A percentile compares a stretch with the other conserved stretches of the same genome.
These are phyloP conservation scores for Cynanchum wilfordii DNA, from an alignment of 257 asterid genomes.

Conservation along the genomic window DNA sequence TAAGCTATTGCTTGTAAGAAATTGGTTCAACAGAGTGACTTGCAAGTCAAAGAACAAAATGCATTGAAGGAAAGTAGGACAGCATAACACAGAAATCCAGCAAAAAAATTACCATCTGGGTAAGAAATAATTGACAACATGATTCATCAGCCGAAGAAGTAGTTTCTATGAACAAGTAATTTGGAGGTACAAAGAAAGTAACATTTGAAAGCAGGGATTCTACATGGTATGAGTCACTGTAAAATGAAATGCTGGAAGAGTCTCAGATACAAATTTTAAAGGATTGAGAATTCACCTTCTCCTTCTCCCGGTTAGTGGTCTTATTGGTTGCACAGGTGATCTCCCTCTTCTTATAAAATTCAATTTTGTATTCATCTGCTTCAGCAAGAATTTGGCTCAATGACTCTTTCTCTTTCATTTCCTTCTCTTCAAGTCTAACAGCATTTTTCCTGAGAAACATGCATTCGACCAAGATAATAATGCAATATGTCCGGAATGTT, in stretches of 20 bases:
- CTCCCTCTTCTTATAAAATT: slow-evolving; percentile 60
- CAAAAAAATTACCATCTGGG: neutral
- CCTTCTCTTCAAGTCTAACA: slow-evolving; percentile 66
- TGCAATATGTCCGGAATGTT: neutral
- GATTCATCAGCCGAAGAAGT: neutral
- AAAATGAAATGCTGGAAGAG: neutral
- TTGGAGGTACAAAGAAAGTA: neutral
- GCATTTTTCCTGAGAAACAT: slow-evolving; percentile 53
- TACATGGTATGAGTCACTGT: too few species aligned
- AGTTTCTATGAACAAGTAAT: neutral
- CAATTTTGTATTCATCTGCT: slow-evolving; percentile 72
- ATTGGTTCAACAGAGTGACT: neutral
- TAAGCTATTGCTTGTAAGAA: neutral
- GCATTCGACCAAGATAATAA: neutral
- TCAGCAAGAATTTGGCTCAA: slow-evolving; percentile 53
- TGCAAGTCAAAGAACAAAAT: neutral
- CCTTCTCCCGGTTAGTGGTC: slow-evolving; percentile 55
- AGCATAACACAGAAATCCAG: neutral
- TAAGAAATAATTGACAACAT: slow-evolving; percentile 1
- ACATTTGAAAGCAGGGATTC: neutral
- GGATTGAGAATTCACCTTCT: slow-evolving; percentile 43
- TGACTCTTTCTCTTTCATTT: slow-evolving; percentile 58
- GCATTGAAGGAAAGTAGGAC: neutral
- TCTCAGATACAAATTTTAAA: neutral
- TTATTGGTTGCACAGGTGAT: slow-evolving; percentile 42